Evolutionary conservation across 208 protist species (phyloP), one percentile per base, ranked within the genome.

Genomic region (Wallacemonas sp.): DNA sequence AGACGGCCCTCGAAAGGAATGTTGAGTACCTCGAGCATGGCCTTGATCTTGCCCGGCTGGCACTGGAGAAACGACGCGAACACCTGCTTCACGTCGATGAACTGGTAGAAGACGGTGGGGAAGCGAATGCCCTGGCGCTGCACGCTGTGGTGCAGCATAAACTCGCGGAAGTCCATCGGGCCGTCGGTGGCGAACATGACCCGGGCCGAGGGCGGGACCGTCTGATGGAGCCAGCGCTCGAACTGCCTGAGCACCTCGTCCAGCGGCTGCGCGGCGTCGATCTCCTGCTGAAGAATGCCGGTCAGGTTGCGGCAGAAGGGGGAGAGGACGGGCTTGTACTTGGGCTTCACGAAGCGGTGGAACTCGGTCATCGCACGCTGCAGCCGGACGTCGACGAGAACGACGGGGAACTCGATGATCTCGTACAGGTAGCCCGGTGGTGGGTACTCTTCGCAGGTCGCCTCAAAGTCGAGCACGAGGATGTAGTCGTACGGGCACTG

Each of bases 371-470:
- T 76, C 16, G 76, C 64, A n/a, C 86, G 72, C 56, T 85, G 79
- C 70, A 85, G 72, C 30, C 68, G 65, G 27, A 78, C 77, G 65
- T 96, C 85, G 11, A 98, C 69, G 3, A 98, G 38, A 12, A 99
- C 92, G 12, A 95, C 89, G 23, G 97, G 95, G 62, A 98, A 98
- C 76, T 99, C 96, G 67, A 99, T 98, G 66, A 99, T 98, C 78
- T 99, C 97, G 65, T 98, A 81, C 49, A 87, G 72, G 70, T 92
- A 92, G 46, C 74, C 74, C 27, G 83, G 76, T 24, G 82, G 78
- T 2, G 78, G 67, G 58, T 74, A 54, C 74, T 94, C 82, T 49
- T 97, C 90, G 63, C 93, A 97, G 16, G 93, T 96, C 5, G 90
- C 90, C 76, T 97, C 93, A 69, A 97, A 97, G 72, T 97, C 93